Base-by-base conservation (phyloP, 2,329 filamentous ascomycete species). In the Bertia moriformis region DNA sequence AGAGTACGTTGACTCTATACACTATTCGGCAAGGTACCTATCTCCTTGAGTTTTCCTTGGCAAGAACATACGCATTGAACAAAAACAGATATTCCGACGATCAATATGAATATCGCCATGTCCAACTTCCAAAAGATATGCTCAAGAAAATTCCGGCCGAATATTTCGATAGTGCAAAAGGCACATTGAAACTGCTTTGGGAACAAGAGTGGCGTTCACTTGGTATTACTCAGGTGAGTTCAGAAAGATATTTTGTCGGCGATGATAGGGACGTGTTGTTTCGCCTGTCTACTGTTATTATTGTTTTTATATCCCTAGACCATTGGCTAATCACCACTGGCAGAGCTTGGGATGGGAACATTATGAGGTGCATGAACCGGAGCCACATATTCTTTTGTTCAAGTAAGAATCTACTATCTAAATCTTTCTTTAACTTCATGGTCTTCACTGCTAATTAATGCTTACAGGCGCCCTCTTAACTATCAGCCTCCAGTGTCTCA, bases 271-370 rank as follows among this genome's bases (percentile, higher is more conserved):
- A n/a, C n/a, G n/a, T 27, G 22, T 13, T 7, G 10, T 17, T 17
- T 18, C 17, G 10, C 32, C 15, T 7, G 12, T 15, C 32, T 35
- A 35, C 15, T 13, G 32, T 18, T 35, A 19, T 15, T 22, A 27
- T 44, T 51, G 40, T 49, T 30, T 18, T n/a, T 24, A 4, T 15
- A n/a, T n/a, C n/a, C n/a, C n/a, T n/a, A n/a, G n/a, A n/a, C n/a
- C n/a, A 13, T 12, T 41, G 20, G 18, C 20, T 27, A 18, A 13
- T 30, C 12, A n/a, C 40, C 30, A 42, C 49, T n/a, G n/a, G n/a
- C n/a, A 80, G 73, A 79, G 75, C 57, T 56, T 80, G 44, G 75
- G 75, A 22, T 80, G 75, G 75, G 75, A 79, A 55, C 75, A 80
- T 55, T 80, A 80, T 48, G 75, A 80, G 52, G 75, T 79, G 33